Base-by-base conservation (phyloP, 352 stramenopile genomes). In the Phytopythium mirpurense region DNA sequence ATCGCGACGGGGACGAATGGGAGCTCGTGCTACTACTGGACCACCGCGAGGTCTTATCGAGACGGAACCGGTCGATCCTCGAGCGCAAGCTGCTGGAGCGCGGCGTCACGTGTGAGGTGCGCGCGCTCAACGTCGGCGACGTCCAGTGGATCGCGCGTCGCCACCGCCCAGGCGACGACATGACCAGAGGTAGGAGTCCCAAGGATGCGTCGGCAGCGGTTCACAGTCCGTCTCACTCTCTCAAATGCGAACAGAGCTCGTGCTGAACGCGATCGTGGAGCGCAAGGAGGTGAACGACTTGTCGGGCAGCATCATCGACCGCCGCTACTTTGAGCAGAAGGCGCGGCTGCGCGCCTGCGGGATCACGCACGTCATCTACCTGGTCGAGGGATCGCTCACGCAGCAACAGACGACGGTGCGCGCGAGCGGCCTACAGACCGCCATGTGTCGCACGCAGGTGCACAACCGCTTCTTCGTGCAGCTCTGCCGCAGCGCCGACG, bases 381-480 rank as follows among this genome's bases (percentile, higher is more conserved):
- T 94, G 34, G 77, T 91, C 12, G 84, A 94, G 67, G 84, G 83
- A 11, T 93, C 82, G 19, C 57, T 94, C 19, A 73, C 72, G 1
- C 72, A 86, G 59, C 78, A 90, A 42, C 77, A 89, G 49, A 91
- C 80, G 3, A 78, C 78, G 0, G 68, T 94, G 4, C 70, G 78
- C 5, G 61, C 76, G 0, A 72, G 59, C 10, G 77, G 79, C 5
- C 62, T 94, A 1, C 63, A 86, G 36, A 91, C 82, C 4, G 80
- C 82, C 16, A 76, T 94, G 38, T 86, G 78, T 46, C 79, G 82
- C 32, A 94, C 79, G 0, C 82, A 93, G 37, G 68, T 94, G 50
- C 78, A 90, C 49, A 77, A 88, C 67, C 74, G 90, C 45, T 94
- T 92, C 54, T 90, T 91, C 48, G 79, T 94, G 18, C 80, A 93